Percentiles rank a stretch among this genome's conserved stretches.
These are phyloP conservation scores for Phaeomoniella chlamydospora DNA, from an alignment of 2,329 filamentous ascomycete species.

Conservation along the genomic window DNA sequence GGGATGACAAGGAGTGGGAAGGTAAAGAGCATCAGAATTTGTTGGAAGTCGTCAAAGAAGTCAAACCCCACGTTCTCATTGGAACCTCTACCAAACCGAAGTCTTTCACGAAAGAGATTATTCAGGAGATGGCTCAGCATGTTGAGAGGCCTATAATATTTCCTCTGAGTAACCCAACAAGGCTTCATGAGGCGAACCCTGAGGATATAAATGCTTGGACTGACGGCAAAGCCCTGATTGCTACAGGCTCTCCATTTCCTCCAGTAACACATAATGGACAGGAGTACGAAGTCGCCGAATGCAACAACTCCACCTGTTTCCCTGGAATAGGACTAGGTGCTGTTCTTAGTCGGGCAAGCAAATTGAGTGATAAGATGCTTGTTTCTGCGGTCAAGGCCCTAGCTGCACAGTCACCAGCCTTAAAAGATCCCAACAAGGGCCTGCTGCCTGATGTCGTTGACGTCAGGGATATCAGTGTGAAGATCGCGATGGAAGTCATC, in stretches of 20 bases:
- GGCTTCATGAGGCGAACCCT: constrained; percentile 68
- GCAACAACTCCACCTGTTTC: constrained; percentile 79
- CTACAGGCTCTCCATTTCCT: constrained; percentile 70
- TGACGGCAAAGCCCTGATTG: constrained; percentile 59
- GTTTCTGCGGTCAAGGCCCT: constrained; percentile 66
- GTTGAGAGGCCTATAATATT: constrained; percentile 62
- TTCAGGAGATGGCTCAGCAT: constrained; percentile 62
- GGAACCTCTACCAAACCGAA: constrained; percentile 69
- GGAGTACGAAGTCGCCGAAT: constrained; percentile 55
- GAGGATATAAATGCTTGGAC: constrained; percentile 68
- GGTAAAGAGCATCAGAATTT: constrained; percentile 41
- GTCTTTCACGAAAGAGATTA: constrained; percentile 59
- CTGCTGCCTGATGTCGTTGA: constrained; percentile 63
- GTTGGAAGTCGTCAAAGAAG: constrained; percentile 49
- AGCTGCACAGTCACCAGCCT: constrained; percentile 55
- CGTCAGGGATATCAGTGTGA: constrained; percentile 61
- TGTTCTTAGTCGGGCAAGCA: constrained; percentile 52
- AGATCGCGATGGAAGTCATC: constrained; percentile 65
- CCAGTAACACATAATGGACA: constrained; percentile 49
- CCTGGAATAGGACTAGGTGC: constrained; percentile 73
- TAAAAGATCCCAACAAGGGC: constrained; percentile 48
- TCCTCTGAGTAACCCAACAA: constrained; percentile 73
- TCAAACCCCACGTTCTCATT: constrained; percentile 69
- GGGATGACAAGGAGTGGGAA: constrained; percentile 47
- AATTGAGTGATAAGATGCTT: constrained; percentile 64